Percentiles rank a stretch among this genome's conserved stretches.
Conservation (phyloP, 164 flowering plant genomes). For the Magnolia officinalis region DNA sequence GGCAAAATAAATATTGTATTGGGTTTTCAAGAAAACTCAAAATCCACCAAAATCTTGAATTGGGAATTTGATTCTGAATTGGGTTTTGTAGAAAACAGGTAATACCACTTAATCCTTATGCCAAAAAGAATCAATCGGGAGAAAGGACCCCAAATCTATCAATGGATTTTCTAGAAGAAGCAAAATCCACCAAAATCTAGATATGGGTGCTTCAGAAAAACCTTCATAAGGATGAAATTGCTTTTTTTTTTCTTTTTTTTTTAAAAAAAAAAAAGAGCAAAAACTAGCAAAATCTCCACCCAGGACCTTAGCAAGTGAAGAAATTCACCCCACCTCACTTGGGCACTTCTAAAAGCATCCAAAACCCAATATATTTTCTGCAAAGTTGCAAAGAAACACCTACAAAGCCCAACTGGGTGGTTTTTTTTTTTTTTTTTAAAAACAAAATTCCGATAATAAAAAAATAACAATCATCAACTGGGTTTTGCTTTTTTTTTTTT, state of each 20-base stretch:
- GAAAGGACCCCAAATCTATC: not conserved
- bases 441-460: not conserved
- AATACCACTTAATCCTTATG: not conserved
- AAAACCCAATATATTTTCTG: not conserved
- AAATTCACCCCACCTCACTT: too few relatives aligned
- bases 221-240: too few relatives aligned
- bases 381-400: not conserved
- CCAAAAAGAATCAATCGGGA: not conserved
- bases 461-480: not conserved
- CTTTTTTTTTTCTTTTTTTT: too few relatives aligned
- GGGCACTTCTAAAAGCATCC: too few relatives aligned
- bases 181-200: not conserved
- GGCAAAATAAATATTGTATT: not conserved
- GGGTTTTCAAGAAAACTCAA: not conserved
- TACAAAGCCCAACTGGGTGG: conserved; percentile 8
- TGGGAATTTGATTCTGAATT: not conserved
- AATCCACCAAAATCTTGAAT: not conserved
- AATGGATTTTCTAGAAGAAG: not conserved
- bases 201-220: not conserved
- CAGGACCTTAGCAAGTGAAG: too few relatives aligned
- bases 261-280: too few relatives aligned
- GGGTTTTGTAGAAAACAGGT: not conserved
- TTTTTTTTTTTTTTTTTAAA: not conserved
- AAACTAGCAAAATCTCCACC: too few relatives aligned
- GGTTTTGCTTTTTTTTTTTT: not conserved